Percentiles rank a stretch among this genome's conserved stretches.
These are phyloP conservation scores for Vaucheria bursata DNA, from an alignment of 352 stramenopile species.

Conservation along the genomic window DNA sequence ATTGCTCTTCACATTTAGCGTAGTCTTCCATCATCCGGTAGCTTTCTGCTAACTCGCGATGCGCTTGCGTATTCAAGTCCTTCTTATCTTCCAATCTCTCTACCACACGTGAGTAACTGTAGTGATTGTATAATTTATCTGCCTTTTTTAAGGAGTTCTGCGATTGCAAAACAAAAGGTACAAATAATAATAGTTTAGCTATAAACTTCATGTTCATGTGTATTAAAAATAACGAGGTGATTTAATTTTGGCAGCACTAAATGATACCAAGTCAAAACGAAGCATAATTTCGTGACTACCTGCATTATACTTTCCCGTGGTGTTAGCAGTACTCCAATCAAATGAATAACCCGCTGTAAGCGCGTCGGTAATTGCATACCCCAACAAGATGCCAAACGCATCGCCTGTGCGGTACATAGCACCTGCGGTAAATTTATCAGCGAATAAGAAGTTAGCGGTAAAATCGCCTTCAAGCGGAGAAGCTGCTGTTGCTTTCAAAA, in stretches of 20 bases:
- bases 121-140: too few species aligned
- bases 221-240: neutral
- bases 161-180: too few species aligned
- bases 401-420: neutral
- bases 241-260: neutral
- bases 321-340: neutral
- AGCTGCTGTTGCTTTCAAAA: neutral
- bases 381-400: neutral
- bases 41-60: too few species aligned
- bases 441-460: neutral
- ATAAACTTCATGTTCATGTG: neutral
- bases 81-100: too few species aligned
- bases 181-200: too few species aligned
- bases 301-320: neutral
- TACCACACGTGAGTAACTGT: too few species aligned
- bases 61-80: too few species aligned
- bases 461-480: neutral
- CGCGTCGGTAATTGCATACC: neutral
- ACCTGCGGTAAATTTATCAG: neutral
- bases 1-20: too few species aligned
- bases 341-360: neutral
- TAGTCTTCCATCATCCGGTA: too few species aligned
- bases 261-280: neutral
- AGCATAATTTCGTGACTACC: neutral
- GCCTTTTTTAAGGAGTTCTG: too few species aligned